A percentile compares a stretch with the other conserved stretches of the same genome.
These are phyloP conservation scores for Pythium insidiosum DNA, from an alignment of 352 stramenopile genomes.

Conservation along the genomic window DNA sequence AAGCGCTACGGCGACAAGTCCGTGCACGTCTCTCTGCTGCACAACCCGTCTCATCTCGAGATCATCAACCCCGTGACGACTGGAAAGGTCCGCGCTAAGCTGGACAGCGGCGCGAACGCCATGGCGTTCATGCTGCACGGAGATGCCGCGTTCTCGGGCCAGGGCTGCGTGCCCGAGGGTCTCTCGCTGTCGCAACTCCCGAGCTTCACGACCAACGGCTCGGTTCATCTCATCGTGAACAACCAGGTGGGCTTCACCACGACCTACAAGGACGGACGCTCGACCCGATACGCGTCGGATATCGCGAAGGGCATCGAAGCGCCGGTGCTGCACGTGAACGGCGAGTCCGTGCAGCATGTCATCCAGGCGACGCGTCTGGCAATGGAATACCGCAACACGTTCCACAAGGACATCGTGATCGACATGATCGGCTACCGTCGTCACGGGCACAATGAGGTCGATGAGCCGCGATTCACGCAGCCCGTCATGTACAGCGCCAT, in stretches of 20 bases:
- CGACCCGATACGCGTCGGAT: conserved; percentile 80
- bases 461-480: conserved; percentile 86
- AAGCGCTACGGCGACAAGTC: conserved; percentile 44
- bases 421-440: conserved; percentile 80
- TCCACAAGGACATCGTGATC: conserved; percentile 84
- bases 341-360: conserved; percentile 70
- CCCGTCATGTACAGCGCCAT: conserved; percentile 83
- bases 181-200: conserved; percentile 72
- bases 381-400: conserved; percentile 74
- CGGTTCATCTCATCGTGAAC: conserved; percentile 85
- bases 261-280: conserved; percentile 67
- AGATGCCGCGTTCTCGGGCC: conserved; percentile 80
- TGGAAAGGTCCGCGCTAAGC: conserved; percentile 81
- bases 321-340: conserved; percentile 86
- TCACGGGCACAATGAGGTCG: conserved; percentile 87
- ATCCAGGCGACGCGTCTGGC: conserved; percentile 68
- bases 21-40: conserved; percentile 77
- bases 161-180: conserved; percentile 76
- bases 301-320: conserved; percentile 77
- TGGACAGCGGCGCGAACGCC: conserved; percentile 46
- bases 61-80: conserved; percentile 83
- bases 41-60: conserved; percentile 86
- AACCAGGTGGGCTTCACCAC: conserved; percentile 90
- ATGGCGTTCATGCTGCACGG: conserved; percentile 84
- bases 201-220: conserved; percentile 65